Conservation (phyloP, 495 filamentous ascomycete genomes). For the Penicillium cosmopolitanum region DNA sequence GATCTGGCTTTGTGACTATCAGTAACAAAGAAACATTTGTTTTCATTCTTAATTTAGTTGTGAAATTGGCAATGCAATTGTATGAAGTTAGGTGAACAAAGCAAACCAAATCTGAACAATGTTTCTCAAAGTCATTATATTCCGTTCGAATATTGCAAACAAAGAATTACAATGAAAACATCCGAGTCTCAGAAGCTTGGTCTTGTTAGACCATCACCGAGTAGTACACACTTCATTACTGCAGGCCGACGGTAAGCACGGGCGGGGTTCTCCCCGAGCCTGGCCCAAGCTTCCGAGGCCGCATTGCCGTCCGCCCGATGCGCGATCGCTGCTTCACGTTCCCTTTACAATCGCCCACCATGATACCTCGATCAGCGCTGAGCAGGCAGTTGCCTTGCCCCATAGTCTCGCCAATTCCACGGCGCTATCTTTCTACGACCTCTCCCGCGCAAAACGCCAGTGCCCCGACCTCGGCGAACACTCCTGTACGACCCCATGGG, state of each 20-base stretch:
- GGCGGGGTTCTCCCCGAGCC: slow-evolving; percentile 30
- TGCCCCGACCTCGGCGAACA: slow-evolving; percentile 15
- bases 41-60: no score
- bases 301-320: slow-evolving; percentile 11
- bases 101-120: no score
- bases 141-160: neutral
- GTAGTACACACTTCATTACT: no score
- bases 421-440: slow-evolving; percentile 32
- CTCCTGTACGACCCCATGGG: slow-evolving; percentile 35
- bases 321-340: slow-evolving; percentile 5
- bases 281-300: slow-evolving; percentile 30
- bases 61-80: no score
- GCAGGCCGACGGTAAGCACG: slow-evolving; percentile 10
- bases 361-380: slow-evolving; percentile 25
- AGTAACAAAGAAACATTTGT: no score
- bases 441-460: slow-evolving; percentile 19
- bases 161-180: no score
- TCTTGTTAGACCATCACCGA: neutral
- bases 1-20: no score
- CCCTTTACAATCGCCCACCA: slow-evolving; percentile 15
- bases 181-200: no score
- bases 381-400: slow-evolving; percentile 24
- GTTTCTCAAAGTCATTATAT: no score
- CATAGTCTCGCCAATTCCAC: neutral
- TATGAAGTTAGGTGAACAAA: no score